A percentile compares a stretch with the other conserved stretches of the same genome.
phyloP scores from a whole-genome alignment of 2,329 filamentous ascomycete species.

The Coniochaeta ligniaria region DNA sequence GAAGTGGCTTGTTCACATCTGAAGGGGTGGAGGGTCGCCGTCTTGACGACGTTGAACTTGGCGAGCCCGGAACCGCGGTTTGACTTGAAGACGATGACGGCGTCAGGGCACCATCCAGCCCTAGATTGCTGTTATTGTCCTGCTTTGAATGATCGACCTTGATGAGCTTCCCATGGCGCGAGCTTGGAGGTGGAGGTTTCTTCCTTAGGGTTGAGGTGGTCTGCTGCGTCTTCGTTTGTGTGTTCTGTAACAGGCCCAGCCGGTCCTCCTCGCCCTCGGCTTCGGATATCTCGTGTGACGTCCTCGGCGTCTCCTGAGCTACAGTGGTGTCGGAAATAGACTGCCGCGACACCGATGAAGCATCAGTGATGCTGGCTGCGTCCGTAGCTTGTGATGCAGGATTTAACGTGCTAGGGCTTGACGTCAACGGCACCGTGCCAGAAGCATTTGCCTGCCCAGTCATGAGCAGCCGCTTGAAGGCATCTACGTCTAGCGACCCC shows the following conservation, averaged over 20 bases:
- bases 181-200: constrained; percentile 66
- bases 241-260: constrained; percentile 20
- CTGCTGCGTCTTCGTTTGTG: constrained; percentile 8
- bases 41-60: constrained; percentile 12
- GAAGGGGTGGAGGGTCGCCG: constrained; percentile 31
- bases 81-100: constrained; percentile 5
- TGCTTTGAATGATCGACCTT: constrained; percentile 34
- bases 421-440: constrained; percentile 14
- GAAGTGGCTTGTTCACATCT: constrained; percentile 56
- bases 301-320: constrained; percentile 43
- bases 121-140: constrained; percentile 19
- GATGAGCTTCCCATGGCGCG: constrained; percentile 71
- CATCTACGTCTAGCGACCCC: constrained; percentile 63
- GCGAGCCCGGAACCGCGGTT: not conserved
- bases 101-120: constrained; percentile 21
- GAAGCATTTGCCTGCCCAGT: constrained; percentile 52
- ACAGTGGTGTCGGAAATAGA: constrained; percentile 43
- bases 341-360: constrained; percentile 50
- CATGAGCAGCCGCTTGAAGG: constrained; percentile 69
- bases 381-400: constrained; percentile 17
- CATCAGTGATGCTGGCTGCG: constrained; percentile 48
- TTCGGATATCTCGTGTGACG: constrained; percentile 49
- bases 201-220: constrained; percentile 33
- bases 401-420: constrained; percentile 11
- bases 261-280: constrained; percentile 41